phyloP scores from a whole-genome alignment of 2,329 filamentous ascomycete genomes.

The Curvularia sp. region DNA sequence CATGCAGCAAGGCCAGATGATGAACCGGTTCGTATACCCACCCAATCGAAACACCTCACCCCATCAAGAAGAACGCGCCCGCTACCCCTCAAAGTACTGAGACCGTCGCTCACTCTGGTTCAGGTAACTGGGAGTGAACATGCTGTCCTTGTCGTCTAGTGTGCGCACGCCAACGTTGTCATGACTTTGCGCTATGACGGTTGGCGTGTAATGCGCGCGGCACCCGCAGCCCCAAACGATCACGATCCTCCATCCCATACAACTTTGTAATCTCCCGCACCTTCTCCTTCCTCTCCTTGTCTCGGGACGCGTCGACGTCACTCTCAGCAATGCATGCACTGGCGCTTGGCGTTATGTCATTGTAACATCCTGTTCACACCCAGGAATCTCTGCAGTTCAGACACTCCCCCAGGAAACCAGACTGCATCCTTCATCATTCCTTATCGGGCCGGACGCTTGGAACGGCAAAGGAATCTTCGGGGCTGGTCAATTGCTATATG shows the following conservation, averaged over 20 bases:
- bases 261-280: constrained; percentile 41
- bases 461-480: constrained; percentile 16
- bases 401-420: constrained; percentile 16
- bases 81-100: constrained; percentile 35
- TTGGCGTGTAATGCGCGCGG: constrained; percentile 16
- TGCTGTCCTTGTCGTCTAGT: constrained; percentile 18
- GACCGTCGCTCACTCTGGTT: constrained; percentile 39
- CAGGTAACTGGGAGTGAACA: constrained; percentile 40
- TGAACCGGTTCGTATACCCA: constrained; percentile 49
- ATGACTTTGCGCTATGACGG: constrained; percentile 13
- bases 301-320: constrained; percentile 29
- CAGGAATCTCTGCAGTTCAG: constrained; percentile 20
- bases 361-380: constrained; percentile 23
- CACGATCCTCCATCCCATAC: constrained; percentile 24
- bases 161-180: constrained; percentile 17
- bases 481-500: constrained; percentile 16
- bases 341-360: constrained; percentile 44
- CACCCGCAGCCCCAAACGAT: constrained; percentile 16
- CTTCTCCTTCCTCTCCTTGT: constrained; percentile 33
- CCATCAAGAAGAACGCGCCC: constrained; percentile 39
- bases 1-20: constrained; percentile 50
- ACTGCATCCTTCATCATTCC: constrained; percentile 25
- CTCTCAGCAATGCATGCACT: constrained; percentile 36
- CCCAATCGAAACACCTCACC: constrained; percentile 30
- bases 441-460: constrained; percentile 19